phyloP scores from a whole-genome alignment of 768 basidiomycete species.

The Albatrellus ellisii region DNA sequence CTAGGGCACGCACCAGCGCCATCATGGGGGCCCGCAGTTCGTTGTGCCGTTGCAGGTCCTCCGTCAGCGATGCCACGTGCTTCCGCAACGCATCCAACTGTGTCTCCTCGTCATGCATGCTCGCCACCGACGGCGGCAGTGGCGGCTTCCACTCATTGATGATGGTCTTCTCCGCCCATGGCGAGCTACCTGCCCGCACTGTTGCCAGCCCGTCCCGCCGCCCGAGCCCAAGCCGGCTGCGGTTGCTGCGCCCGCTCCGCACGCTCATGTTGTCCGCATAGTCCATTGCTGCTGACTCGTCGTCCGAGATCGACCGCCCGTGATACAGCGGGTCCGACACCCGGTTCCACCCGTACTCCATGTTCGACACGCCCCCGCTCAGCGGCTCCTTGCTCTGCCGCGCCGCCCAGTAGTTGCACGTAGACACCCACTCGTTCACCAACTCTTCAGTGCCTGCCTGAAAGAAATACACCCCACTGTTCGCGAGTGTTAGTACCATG shows the following conservation, averaged over 20 bases:
- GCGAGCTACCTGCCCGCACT: slow-evolving; percentile 52
- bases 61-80: slow-evolving; percentile 64
- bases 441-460: slow-evolving; percentile 98
- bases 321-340: slow-evolving; percentile 41
- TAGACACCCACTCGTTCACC: slow-evolving; percentile 97
- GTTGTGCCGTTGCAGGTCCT: slow-evolving; percentile 74
- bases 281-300: slow-evolving; percentile 34
- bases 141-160: slow-evolving; percentile 96
- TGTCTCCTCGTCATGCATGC: slow-evolving; percentile 81
- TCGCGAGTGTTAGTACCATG: slow-evolving; percentile 84
- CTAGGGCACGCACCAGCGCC: slow-evolving; percentile 39
- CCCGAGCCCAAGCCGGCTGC: slow-evolving; percentile 57
- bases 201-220: slow-evolving; percentile 59
- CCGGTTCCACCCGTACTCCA: slow-evolving; percentile 98
- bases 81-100: slow-evolving; percentile 84
- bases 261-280: slow-evolving; percentile 58
- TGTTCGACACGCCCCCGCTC: slow-evolving; percentile 92
- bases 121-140: slow-evolving; percentile 68
- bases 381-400: slow-evolving; percentile 91
- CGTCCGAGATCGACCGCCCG: slow-evolving; percentile 43
- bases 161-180: slow-evolving; percentile 60
- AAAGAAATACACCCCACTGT: slow-evolving; percentile 92
- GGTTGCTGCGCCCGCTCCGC: slow-evolving; percentile 60
- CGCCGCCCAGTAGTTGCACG: slow-evolving; percentile 99
- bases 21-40: slow-evolving; percentile 75